Evolutionary conservation across 495 filamentous ascomycete genomes (phyloP), one percentile per base, ranked within the genome.

Genomic region (Symbiotaphrina buchneri): DNA sequence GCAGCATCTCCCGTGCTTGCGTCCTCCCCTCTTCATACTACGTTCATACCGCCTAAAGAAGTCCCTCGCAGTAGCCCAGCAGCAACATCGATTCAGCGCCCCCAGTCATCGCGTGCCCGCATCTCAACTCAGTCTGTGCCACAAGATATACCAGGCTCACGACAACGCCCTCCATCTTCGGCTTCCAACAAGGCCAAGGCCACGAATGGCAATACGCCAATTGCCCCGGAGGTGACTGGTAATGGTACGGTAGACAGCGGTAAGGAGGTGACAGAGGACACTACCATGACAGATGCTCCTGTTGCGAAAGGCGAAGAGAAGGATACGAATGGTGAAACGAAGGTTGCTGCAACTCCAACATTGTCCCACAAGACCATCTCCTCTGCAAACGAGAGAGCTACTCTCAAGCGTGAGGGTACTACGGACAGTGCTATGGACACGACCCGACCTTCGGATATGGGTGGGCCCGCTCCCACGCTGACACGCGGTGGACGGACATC

Each of bases 1-100:
- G 60, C 56, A 10, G 65, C 68, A 39, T 78, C 78, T 0, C 78
- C 80, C 18, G 64, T 68, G 1, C 45, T 76, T 18, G 66, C 69
- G 10, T 74, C 79, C 1, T 85, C 80, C 2, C 80, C 79, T 21
- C 52, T 81, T 30, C 53, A 70, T 27, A 17, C 36, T 45, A 22
- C 41, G 44, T 46, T 29, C 46, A 51, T n/a, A 48, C 56, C 34
- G 39, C 46, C 28, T 51, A 55, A 10, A 47, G 21, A 35, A 22
- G 21, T 18, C 6, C 32, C n/a, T 28, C 23, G 54, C n/a, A 52
- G 44, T 31, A 58, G 56, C 27, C 56, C 59, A 17, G 61, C 56
- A 23, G 61, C 59, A 13, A 51, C 13, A 49, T 51, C 35, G 39
- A 41, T 39, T 29, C 53, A 36, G 30, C 47, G 74, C 25, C 68